phyloP scores from a whole-genome alignment of 441 rosid species.

The Populus hybrid region DNA sequence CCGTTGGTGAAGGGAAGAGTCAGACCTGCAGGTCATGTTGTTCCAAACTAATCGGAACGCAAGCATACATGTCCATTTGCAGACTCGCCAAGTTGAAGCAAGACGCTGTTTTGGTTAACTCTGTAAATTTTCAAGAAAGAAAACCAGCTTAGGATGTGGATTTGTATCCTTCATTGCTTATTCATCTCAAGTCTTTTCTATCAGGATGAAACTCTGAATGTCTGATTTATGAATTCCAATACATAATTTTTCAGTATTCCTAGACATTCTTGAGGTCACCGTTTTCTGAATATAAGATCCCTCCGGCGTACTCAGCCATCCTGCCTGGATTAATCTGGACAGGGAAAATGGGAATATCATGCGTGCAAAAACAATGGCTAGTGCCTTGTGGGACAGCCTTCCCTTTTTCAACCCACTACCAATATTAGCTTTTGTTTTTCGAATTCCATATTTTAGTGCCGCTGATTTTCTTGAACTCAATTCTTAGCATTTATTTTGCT shows the following conservation, averaged over 20 bases:
- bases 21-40: constrained; percentile 16
- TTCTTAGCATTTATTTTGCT: background rate
- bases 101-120: background rate
- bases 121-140: background rate
- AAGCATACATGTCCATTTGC: background rate
- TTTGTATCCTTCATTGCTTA: background rate
- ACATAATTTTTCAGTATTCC: background rate
- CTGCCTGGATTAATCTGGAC: too few species aligned
- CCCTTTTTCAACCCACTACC: too few species aligned
- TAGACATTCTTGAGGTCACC: background rate
- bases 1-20: constrained; percentile 29
- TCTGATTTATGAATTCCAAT: background rate
- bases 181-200: background rate
- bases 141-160: background rate
- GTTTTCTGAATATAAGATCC: background rate
- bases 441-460: background rate
- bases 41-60: background rate
- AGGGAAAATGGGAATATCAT: background rate
- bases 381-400: background rate
- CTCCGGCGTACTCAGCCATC: background rate
- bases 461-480: background rate
- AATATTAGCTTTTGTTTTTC: too few species aligned
- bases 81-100: background rate
- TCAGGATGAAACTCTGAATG: background rate
- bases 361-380: background rate